phyloP scores from a whole-genome alignment of 176 grass and related monocot genomes.

The Triticum dicoccoides region DNA sequence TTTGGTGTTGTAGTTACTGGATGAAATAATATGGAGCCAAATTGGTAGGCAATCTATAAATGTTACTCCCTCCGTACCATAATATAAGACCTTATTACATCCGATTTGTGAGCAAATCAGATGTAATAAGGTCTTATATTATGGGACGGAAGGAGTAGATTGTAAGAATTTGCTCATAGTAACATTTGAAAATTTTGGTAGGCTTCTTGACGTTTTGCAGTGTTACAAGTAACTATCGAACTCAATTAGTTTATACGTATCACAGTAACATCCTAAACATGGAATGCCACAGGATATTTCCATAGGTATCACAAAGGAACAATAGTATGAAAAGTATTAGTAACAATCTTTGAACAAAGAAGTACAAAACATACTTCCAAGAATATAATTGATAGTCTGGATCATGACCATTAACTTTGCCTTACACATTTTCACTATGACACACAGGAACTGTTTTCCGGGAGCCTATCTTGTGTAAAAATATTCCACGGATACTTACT shows the following conservation, averaged over 20 bases:
- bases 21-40: background rate
- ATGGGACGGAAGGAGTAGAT: background rate
- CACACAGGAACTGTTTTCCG: slow-evolving; percentile 92
- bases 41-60: background rate
- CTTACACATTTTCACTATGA: background rate
- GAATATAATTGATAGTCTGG: background rate
- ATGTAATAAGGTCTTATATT: too few species aligned
- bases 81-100: too few species aligned
- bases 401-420: slow-evolving; percentile 13
- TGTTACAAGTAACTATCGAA: background rate
- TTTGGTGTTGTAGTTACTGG: background rate
- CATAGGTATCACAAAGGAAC: background rate
- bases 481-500: slow-evolving; percentile 71
- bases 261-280: background rate
- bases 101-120: too few species aligned
- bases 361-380: background rate
- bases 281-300: background rate
- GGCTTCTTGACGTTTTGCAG: background rate
- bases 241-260: background rate
- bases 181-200: background rate
- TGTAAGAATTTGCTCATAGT: background rate
- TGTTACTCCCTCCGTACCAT: background rate
- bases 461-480: slow-evolving; percentile 87
- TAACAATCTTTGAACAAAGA: background rate
- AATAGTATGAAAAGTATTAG: background rate